Evolutionary conservation across 2,329 filamentous ascomycete genomes (phyloP), one percentile per base, ranked within the genome.

Genomic region (Trichoderma koningiopsis): DNA sequence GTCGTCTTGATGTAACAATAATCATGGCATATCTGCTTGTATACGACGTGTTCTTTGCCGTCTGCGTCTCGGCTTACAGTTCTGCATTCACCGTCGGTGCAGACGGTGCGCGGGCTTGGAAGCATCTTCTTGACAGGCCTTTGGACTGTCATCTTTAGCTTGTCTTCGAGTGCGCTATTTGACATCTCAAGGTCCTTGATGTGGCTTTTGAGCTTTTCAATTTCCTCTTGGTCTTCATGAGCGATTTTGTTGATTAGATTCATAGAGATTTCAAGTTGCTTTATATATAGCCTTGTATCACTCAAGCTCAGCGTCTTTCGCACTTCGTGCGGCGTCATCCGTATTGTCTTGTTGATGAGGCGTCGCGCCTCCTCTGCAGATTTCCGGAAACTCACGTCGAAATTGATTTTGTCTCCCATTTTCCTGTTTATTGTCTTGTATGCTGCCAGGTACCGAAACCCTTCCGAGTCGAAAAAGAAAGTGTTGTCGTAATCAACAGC

Each of bases 381-480:
- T 1, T 55, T 29, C 5, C 14, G 24, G 14, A 55, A 55, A 8
- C 52, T 55, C 27, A 4, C 8, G 14, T 62, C 19, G 4, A 24
- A 55, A 55, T 19, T 55, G 0, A 2, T 3, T 5, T 19, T 29
- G 24, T 31, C 52, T 19, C 13, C 22, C 27, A 43, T 62, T 37
- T 13, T 37, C n/a, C 22, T 62, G 35, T 62, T 62, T 29, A 43
- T 62, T 22, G 27, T 14, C 35, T 62, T 62, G 40, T 49, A 49
- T 47, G 59, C 37, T 29, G 59, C 59, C n/a, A 43, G 13, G 24
- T 40, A 62, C 11, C 35, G 33, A 19, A 62, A 62, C 11, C 37
- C 24, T 49, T 62, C 59, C 22, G 59, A 62, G 24, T 62, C 59
- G 13, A 62, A 62, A 27, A 62, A 62, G 59, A 40, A 62, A 24